Percentiles rank a stretch among this genome's conserved stretches.
Evolutionary conservation across 352 stramenopile genomes (phyloP).

Genomic region (Phytopythium litorale): DNA sequence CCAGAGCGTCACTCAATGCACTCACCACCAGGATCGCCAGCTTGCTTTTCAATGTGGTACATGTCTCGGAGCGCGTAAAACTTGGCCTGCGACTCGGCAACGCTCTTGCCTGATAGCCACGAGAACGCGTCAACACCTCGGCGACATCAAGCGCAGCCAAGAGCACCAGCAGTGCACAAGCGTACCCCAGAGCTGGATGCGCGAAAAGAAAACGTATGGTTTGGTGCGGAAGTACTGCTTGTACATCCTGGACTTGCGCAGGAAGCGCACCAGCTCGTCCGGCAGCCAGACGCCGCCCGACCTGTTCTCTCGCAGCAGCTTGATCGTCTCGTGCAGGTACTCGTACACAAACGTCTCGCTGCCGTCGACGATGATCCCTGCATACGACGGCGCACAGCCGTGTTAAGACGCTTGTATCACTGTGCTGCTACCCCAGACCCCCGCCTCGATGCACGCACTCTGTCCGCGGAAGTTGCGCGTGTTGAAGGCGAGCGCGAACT

Average conservation of each 20-base stretch:
- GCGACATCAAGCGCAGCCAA: not conserved
- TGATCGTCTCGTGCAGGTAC: conserved; percentile 70
- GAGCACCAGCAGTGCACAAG: not conserved
- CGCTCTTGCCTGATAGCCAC: conserved; percentile 36
- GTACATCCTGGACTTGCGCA: conserved; percentile 62
- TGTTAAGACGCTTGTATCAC: not conserved
- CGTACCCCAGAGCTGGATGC: conserved; percentile 60
- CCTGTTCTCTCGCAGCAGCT: conserved; percentile 50
- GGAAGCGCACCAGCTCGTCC: conserved; percentile 55
- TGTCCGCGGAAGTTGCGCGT: conserved; percentile 69
- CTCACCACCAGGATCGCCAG: not conserved
- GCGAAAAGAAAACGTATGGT: conserved; percentile 58
- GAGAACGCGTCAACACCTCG: not conserved
- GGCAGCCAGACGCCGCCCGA: conserved; percentile 57
- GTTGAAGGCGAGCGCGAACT: conserved; percentile 55
- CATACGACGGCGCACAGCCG: conserved; percentile 7
- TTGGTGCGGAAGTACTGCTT: conserved; percentile 30
- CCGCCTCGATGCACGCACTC: conserved; percentile 20
- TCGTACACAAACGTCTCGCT: conserved; percentile 51
- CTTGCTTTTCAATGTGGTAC: conserved; percentile 43
- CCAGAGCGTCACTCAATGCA: not conserved
- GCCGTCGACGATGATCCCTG: conserved; percentile 28
- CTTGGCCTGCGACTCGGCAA: conserved; percentile 58
- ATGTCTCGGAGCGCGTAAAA: conserved; percentile 72
- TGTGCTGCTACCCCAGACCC: not conserved